Base-by-base conservation (phyloP, 1,284 basidiomycete genomes). In the Phlebopus sp. region DNA sequence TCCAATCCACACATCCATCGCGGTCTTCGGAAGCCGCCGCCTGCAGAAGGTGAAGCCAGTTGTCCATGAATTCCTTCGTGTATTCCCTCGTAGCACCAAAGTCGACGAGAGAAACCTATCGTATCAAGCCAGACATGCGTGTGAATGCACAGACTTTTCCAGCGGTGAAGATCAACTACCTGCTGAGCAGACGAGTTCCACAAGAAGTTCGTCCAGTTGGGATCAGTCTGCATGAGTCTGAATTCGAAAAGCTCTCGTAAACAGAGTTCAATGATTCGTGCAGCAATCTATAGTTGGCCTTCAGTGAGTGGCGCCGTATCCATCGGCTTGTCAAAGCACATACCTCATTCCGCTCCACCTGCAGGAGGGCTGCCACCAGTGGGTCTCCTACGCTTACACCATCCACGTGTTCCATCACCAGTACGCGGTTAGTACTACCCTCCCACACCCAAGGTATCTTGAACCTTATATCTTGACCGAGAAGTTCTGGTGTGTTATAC, bases 181-280 rank as follows among this genome's bases (percentile, higher is more conserved):
- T 80, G 70, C 39, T 76, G 73, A 2, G 82, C 81, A 4, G 68
- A 49, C 4, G 74, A 62, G 67, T 95, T 89, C 82, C 88, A 98
- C 23, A 99, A 72, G 71, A 99, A 99, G 68, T 98, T 99, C 18
- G 90, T 91, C 90, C 92, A 98, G 64, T 99, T 99, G 1, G 97
- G 96, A 67, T 99, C 96, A 0, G 96, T 99, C 69, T 99, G 97
- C 97, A 99, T 98, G 39, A 90, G 73, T 19, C 90, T 76, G 72
- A 95, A 97, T 50, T 85, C 76, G 69, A 98, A 97, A 11, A 98
- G 79, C 65, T 99, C 96, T 49, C 80, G 82, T 35, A 99, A 73
- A 60, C 93, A 97, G 3, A 99, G 78, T 43, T 92, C 86, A 42
- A 98, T 76, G 44, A 97, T 81, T 43, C 84, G 77, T 2, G 78